These are phyloP conservation scores for Stenocarpella maydis DNA, from an alignment of 2,329 filamentous ascomycete genomes.

Conservation along the genomic window DNA sequence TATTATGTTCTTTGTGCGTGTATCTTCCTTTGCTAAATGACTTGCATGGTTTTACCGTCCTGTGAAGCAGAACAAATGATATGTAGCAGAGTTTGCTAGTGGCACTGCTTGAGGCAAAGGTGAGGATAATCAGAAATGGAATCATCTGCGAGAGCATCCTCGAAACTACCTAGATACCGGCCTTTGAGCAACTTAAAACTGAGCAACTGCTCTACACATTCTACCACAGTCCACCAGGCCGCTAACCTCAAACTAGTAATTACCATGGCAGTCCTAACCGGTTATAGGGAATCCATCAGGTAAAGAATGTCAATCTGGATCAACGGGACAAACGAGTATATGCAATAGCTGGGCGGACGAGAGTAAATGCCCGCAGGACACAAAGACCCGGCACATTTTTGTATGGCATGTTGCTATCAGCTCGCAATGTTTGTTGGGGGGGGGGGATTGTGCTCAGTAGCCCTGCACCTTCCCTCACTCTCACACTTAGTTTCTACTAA, in stretches of 20 bases:
- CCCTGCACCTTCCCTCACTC: conserved; percentile 33
- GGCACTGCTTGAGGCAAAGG: neutral
- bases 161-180: neutral
- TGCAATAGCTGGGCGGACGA: conserved; percentile 45
- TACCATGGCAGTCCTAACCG: conserved; percentile 42
- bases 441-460: neutral
- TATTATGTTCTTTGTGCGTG: neutral
- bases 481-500: conserved; percentile 40
- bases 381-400: conserved; percentile 13
- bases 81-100: too few relatives aligned
- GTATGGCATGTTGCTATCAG: neutral
- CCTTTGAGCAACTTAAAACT: too few relatives aligned
- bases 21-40: neutral
- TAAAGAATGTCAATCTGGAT: conserved; percentile 39
- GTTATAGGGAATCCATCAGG: conserved; percentile 42
- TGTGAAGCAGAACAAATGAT: too few relatives aligned
- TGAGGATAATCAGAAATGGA: neutral
- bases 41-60: neutral
- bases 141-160: neutral
- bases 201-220: conserved; percentile 36
- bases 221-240: conserved; percentile 40
- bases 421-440: neutral
- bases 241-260: conserved; percentile 44
- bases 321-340: conserved; percentile 47
- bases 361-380: conserved; percentile 41